Conservation (phyloP, 495 filamentous ascomycete species). For the Neurospora tetrasperma region DNA sequence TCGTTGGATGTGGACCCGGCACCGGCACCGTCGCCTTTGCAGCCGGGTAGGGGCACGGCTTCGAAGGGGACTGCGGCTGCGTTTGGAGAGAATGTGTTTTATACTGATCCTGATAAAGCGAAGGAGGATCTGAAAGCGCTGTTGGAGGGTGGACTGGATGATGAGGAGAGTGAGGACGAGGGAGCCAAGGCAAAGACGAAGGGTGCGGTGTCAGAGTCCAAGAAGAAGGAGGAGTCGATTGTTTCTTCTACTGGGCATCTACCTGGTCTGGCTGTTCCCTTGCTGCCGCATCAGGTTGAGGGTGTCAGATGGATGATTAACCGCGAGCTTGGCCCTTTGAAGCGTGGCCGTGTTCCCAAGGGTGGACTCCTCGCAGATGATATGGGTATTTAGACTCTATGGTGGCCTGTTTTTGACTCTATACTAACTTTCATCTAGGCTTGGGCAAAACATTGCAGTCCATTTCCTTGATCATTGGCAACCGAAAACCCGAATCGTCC, state of each 20-base stretch:
- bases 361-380: conserved; percentile 83
- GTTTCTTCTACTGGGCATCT: conserved; percentile 21
- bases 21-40: background rate
- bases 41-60: conserved; percentile 1
- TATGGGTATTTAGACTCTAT: conserved; percentile 43
- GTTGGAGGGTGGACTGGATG: conserved; percentile 78
- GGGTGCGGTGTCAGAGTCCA: background rate
- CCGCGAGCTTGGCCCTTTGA: conserved; percentile 71
- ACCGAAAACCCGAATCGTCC: conserved; percentile 53
- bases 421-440: background rate
- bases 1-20: conserved; percentile 20
- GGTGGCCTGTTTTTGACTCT: background rate
- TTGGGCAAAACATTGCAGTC: conserved; percentile 79
- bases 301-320: conserved; percentile 89
- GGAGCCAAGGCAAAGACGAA: conserved; percentile 3
- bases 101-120: conserved; percentile 68
- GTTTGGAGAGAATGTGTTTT: conserved; percentile 49
- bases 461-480: conserved; percentile 70
- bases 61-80: conserved; percentile 21
- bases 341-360: conserved; percentile 68
- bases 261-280: conserved; percentile 73
- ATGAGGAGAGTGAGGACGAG: conserved; percentile 40
- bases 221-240: conserved; percentile 11
- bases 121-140: conserved; percentile 79
- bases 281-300: conserved; percentile 86